Conservation (phyloP, 2,329 filamentous ascomycete species). For the Neonectria coccinea region DNA sequence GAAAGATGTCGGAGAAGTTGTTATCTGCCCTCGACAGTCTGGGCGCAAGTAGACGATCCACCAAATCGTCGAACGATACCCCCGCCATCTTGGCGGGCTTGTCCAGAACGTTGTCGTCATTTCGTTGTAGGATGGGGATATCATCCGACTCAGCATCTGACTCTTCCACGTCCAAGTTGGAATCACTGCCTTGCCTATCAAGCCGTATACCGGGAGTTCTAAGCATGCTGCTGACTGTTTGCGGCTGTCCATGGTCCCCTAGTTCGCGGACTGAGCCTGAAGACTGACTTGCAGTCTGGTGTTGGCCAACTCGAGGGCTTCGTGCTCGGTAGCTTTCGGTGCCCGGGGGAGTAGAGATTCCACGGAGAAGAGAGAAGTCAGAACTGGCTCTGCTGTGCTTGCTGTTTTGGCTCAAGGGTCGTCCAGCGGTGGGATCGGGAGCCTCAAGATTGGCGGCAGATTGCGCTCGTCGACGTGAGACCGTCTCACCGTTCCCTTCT, state of each 20-base stretch:
- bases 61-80: slow-evolving; percentile 75
- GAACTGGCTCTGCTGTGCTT: slow-evolving; percentile 79
- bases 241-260: slow-evolving; percentile 44
- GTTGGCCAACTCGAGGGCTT: slow-evolving; percentile 49
- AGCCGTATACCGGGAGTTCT: slow-evolving; percentile 65
- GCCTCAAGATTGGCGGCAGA: slow-evolving; percentile 72
- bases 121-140: slow-evolving; percentile 73
- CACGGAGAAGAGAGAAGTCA: slow-evolving; percentile 72
- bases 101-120: slow-evolving; percentile 70
- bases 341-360: slow-evolving; percentile 62
- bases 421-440: slow-evolving; percentile 60
- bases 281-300: slow-evolving; percentile 29
- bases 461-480: slow-evolving; percentile 67
- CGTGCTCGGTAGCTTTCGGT: slow-evolving; percentile 51
- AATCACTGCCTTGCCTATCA: slow-evolving; percentile 61
- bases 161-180: slow-evolving; percentile 76
- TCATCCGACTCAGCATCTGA: slow-evolving; percentile 77
- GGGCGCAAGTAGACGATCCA: slow-evolving; percentile 86
- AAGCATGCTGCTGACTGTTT: slow-evolving; percentile 62
- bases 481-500: slow-evolving; percentile 58
- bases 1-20: slow-evolving; percentile 89
- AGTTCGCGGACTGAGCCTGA: slow-evolving; percentile 27
- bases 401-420: slow-evolving; percentile 70
- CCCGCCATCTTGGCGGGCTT: slow-evolving; percentile 63
- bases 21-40: slow-evolving; percentile 88